These are phyloP conservation scores for Coprinopsis sp. DNA, from an alignment of 768 basidiomycete genomes.

Conservation along the genomic window DNA sequence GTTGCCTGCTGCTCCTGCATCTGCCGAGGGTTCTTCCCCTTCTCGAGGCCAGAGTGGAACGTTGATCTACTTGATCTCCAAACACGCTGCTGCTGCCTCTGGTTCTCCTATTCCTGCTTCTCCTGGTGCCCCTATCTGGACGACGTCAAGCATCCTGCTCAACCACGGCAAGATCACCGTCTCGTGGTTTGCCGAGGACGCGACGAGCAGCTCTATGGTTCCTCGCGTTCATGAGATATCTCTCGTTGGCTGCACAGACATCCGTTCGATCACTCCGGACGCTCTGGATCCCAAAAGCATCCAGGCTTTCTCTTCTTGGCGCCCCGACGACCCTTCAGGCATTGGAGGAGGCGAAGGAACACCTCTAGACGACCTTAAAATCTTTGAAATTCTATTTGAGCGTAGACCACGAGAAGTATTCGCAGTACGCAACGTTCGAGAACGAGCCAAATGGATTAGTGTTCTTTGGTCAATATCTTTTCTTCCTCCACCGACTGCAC, in stretches of 20 bases:
- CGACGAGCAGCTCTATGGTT: slow-evolving; percentile 13
- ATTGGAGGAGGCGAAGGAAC: slow-evolving; percentile 19
- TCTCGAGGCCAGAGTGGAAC: slow-evolving; percentile 7
- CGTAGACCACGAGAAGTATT: slow-evolving; percentile 52
- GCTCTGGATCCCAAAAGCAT: slow-evolving; percentile 42
- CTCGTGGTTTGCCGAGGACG: slow-evolving; percentile 1
- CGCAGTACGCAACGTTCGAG: slow-evolving; percentile 54
- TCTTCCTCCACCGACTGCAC: background rate
- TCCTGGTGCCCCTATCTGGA: slow-evolving; percentile 4
- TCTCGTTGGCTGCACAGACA: slow-evolving; percentile 53
- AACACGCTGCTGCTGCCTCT: background rate
- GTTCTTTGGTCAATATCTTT: slow-evolving; percentile 57
- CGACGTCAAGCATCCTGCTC: slow-evolving; percentile 9
- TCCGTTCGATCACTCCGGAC: slow-evolving; percentile 49
- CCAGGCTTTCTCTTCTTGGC: slow-evolving; percentile 31
- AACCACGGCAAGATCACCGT: slow-evolving; percentile 11
- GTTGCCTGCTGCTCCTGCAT: background rate
- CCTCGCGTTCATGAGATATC: slow-evolving; percentile 42
- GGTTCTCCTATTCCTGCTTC: background rate
- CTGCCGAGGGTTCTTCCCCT: background rate
- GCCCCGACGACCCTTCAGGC: background rate
- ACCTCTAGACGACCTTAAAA: slow-evolving; percentile 42
- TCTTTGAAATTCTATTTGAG: slow-evolving; percentile 65
- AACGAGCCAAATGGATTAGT: slow-evolving; percentile 70
- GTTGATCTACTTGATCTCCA: slow-evolving; percentile 5